These are phyloP conservation scores for Arxiozyma telluris DNA, from an alignment of 1,139 yeast genomes.

Conservation along the genomic window DNA sequence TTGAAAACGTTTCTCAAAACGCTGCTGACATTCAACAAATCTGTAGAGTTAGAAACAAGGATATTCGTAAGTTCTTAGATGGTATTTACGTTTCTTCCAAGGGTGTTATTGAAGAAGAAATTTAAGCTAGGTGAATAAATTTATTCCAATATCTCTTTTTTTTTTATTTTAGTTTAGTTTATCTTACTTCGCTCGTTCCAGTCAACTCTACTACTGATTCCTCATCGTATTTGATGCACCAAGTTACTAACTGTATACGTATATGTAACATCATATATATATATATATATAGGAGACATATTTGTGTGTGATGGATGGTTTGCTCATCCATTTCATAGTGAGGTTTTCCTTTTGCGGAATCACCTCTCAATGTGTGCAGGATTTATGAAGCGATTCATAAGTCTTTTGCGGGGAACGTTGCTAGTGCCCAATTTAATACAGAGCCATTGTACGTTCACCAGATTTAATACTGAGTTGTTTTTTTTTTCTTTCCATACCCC, in stretches of 20 bases:
- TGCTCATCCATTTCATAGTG: not conserved
- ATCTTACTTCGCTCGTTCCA: not conserved
- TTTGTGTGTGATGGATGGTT: not conserved
- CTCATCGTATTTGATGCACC: too few relatives aligned
- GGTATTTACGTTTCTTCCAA: constrained; percentile 99
- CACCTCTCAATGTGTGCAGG: not conserved
- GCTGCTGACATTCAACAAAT: constrained; percentile 98
- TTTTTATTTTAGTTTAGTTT: not conserved
- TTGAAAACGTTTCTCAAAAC: constrained; percentile 95
- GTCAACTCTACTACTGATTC: not conserved
- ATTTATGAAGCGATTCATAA: not conserved
- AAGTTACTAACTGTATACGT: not conserved
- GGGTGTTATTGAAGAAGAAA: constrained; percentile 60
- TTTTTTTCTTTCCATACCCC: not conserved
- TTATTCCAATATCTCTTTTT: not conserved
- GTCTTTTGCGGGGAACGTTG: constrained; percentile 19
- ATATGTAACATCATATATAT: too few relatives aligned
- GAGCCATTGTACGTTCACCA: constrained; percentile 21
- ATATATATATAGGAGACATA: not conserved
- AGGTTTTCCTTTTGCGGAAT: not conserved
- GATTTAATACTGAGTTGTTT: not conserved
- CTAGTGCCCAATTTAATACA: constrained; percentile 27
- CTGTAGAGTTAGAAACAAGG: constrained; percentile 99
- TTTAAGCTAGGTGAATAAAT: constrained; percentile 36
- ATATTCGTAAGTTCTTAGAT: constrained; percentile 99